A percentile compares a stretch with the other conserved stretches of the same genome.
Evolutionary conservation across 805 yeast species (phyloP).

Genomic region (Teunomyces gatunensis): DNA sequence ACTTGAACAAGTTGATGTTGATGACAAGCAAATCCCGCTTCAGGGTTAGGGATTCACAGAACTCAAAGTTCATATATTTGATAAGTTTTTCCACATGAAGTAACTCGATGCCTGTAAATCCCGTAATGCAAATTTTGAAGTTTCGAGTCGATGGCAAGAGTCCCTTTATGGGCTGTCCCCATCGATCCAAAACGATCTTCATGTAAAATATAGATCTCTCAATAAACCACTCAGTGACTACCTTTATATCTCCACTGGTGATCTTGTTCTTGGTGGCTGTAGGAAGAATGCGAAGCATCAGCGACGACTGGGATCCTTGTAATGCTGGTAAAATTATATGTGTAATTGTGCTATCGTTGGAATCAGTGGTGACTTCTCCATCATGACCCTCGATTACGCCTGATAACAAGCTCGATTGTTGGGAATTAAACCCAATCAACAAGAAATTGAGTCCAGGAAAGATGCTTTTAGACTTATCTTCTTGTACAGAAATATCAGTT

Average conservation of each 20-base stretch:
- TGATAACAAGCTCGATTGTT: conserved; percentile 35
- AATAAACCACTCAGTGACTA: conserved; percentile 77
- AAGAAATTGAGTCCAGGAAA: conserved; percentile 45
- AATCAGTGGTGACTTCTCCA: conserved; percentile 33
- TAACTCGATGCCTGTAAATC: conserved; percentile 75
- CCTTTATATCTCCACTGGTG: conserved; percentile 17
- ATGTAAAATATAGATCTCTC: conserved; percentile 69
- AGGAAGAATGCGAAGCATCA: conserved; percentile 26
- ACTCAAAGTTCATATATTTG: conserved; percentile 48
- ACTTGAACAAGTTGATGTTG: conserved; percentile 46
- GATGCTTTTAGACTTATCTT: conserved; percentile 19
- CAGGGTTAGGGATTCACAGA: conserved; percentile 46
- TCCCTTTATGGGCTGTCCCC: conserved; percentile 59
- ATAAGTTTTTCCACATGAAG: conserved; percentile 69
- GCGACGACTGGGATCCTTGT: conserved; percentile 26
- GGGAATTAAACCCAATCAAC: conserved; percentile 38
- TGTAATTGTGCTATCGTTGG: conserved; percentile 22
- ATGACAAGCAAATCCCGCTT: conserved; percentile 57
- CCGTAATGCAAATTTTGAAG: conserved; percentile 55
- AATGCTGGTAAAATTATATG: conserved; percentile 33
- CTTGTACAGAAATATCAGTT: background rate
- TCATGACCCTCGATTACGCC: conserved; percentile 45
- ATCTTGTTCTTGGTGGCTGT: conserved; percentile 20
- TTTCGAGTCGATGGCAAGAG: conserved; percentile 19
- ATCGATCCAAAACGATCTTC: conserved; percentile 46